These are phyloP conservation scores for Geotrichum aggregatum DNA, from an alignment of 1,139 yeast species.

Conservation along the genomic window DNA sequence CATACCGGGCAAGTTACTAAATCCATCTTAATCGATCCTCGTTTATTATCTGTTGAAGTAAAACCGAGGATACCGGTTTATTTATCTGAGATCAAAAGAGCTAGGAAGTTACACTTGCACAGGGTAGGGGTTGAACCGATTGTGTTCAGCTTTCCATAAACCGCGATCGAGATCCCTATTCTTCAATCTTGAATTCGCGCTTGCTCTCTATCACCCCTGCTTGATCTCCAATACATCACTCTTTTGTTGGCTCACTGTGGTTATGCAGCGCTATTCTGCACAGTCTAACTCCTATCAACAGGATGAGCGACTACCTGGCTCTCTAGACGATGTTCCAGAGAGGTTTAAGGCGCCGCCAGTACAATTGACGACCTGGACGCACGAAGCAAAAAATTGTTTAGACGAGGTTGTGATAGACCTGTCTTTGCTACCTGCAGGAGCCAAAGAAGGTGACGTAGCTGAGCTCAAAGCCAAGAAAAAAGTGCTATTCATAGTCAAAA, in stretches of 20 bases:
- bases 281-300: background rate
- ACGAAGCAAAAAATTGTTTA: conserved; percentile 57
- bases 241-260: background rate
- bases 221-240: background rate
- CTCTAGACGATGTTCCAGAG: background rate
- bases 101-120: background rate
- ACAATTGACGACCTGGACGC: conserved; percentile 61
- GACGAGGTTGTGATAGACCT: conserved; percentile 64
- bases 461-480: conserved; percentile 48
- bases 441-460: conserved; percentile 68
- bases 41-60: background rate
- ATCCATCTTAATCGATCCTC: conserved; percentile 10
- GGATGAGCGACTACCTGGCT: background rate
- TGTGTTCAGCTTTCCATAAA: too few relatives aligned
- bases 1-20: conserved; percentile 38
- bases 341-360: conserved; percentile 11
- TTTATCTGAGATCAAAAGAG: background rate
- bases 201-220: background rate
- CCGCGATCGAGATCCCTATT: too few relatives aligned
- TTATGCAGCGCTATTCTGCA: conserved; percentile 6
- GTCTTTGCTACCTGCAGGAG: conserved; percentile 49
- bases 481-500: conserved; percentile 47
- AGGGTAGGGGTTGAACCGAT: background rate
- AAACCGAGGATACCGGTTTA: too few relatives aligned
- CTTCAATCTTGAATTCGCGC: background rate